Evolutionary conservation across 768 basidiomycete genomes (phyloP).

Genomic region (Leccinum uliginosum): DNA sequence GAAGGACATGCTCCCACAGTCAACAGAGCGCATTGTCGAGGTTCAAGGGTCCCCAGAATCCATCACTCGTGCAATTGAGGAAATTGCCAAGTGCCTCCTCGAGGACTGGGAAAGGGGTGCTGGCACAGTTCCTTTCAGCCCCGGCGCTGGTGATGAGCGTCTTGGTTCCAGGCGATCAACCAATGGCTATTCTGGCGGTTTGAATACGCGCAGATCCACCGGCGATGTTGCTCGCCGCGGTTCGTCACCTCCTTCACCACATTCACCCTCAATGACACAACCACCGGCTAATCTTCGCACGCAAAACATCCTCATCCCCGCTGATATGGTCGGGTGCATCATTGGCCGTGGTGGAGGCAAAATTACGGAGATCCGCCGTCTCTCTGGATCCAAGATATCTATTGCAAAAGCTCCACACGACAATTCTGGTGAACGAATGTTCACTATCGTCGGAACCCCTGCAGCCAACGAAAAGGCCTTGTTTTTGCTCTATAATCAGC

Average conservation of each 20-base stretch:
- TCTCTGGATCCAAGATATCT: conserved; percentile 96
- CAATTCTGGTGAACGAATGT: conserved; percentile 99
- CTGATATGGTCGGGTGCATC: conserved; percentile 97
- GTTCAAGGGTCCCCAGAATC: conserved; percentile 91
- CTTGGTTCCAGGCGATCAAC: conserved; percentile 44
- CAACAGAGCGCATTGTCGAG: conserved; percentile 97
- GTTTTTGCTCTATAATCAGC: conserved; percentile 94
- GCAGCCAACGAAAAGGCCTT: conserved; percentile 98
- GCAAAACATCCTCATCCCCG: conserved; percentile 98
- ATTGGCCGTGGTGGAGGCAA: conserved; percentile 97
- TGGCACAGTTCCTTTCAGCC: conserved; percentile 95
- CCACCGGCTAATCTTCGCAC: conserved; percentile 84
- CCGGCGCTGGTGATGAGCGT: conserved; percentile 76
- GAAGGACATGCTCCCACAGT: conserved; percentile 99
- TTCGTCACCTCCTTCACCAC: conserved; percentile 35
- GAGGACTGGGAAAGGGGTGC: conserved; percentile 96
- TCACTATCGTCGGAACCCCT: conserved; percentile 94
- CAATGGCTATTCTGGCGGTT: conserved; percentile 49
- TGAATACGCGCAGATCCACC: conserved; percentile 57
- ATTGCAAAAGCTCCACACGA: conserved; percentile 99
- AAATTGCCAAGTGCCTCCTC: conserved; percentile 91
- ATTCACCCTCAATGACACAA: conserved; percentile 46
- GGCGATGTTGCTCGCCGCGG: conserved; percentile 49
- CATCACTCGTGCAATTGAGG: conserved; percentile 89
- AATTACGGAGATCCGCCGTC: conserved; percentile 97